Base-by-base conservation (phyloP, 179 eudicot genomes). In the Camellia oleifera region DNA sequence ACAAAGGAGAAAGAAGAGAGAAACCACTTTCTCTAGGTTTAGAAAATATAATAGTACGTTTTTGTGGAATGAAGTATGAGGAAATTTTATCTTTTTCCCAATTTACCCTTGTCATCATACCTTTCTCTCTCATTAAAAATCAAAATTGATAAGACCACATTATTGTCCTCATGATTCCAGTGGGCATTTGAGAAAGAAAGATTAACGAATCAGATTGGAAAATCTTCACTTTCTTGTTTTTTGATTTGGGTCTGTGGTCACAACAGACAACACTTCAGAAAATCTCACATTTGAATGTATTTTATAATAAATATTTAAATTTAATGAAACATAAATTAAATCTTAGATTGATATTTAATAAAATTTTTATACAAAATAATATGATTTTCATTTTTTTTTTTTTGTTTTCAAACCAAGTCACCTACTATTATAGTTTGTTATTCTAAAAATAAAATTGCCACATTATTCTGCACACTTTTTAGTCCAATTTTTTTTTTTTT, bases 71-170 rank as follows among this genome's bases (percentile, higher is more conserved):
- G 68, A 57, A 48, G 72, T 11, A 14, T 45, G 6, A 13, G 58
- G 75, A 18, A 45, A 4, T 4, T 69, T 78, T 4, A 9, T 2
- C 8, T 9, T 68, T 64, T 69, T 26, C 79, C 79, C 9, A 26
- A 64, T 52, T 40, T 77, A 52, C 79, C 72, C 74, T 53, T 54
- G 26, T 46, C 12, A 64, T 64, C 72, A 62, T 76, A 20, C 78
- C n/a, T 61, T 61, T 62, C 17, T 18, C 70, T 20, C 58, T 62
- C 11, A 12, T 20, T 15, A 75, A 18, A 18, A 76, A 26, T 12
- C 54, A 46, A 65, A 62, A 45, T 75, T 45, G 48, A 60, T 26
- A 5, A 54, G 42, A 26, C 7, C 53, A 42, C 17, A 60, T 75
- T 42, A 61, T 44, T 44, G n/a, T 15, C 4, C 23, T 58, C 53